These are phyloP conservation scores for Closterium sp. DNA, from an alignment of 139 green algal genomes.

Conservation along the genomic window DNA sequence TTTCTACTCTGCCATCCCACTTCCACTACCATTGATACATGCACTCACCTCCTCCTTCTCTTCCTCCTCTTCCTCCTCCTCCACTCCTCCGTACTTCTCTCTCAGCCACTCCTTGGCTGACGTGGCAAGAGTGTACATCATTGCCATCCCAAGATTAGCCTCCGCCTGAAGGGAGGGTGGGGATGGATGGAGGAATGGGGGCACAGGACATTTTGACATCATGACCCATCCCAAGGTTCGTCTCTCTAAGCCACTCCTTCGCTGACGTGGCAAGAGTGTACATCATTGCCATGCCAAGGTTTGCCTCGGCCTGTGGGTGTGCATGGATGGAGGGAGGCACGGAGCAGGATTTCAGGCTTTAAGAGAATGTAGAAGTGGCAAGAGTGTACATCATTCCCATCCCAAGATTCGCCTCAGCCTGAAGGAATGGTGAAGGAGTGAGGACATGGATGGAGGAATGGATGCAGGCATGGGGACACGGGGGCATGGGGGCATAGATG, in stretches of 20 bases:
- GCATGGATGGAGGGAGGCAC: too few species aligned
- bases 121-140: constrained; percentile 49
- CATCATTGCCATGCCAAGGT: constrained; percentile 50
- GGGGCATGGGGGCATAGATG: neutral
- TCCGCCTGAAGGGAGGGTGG: constrained; percentile 8
- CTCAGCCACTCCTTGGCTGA: constrained; percentile 48
- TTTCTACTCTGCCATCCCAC: constrained; percentile 37
- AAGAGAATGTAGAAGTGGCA: too few species aligned
- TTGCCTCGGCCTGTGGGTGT: too few species aligned
- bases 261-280: constrained; percentile 47
- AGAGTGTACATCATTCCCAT: constrained; percentile 51
- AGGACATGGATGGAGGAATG: neutral
- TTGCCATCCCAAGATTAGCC: constrained; percentile 46
- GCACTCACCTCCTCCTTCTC: constrained; percentile 32
- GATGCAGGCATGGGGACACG: neutral
- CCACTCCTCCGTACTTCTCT: constrained; percentile 34
- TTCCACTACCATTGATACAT: too few species aligned
- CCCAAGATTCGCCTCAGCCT: constrained; percentile 39
- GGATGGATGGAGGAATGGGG: neutral
- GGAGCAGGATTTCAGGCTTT: too few species aligned
- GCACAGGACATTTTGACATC: too few species aligned
- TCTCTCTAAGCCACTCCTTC: constrained; percentile 45
- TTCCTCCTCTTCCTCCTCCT: constrained; percentile 27
- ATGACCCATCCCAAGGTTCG: too few species aligned
- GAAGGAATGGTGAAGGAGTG: neutral